Base-by-base conservation (phyloP, 805 yeast species). In the Ogataea pini region DNA sequence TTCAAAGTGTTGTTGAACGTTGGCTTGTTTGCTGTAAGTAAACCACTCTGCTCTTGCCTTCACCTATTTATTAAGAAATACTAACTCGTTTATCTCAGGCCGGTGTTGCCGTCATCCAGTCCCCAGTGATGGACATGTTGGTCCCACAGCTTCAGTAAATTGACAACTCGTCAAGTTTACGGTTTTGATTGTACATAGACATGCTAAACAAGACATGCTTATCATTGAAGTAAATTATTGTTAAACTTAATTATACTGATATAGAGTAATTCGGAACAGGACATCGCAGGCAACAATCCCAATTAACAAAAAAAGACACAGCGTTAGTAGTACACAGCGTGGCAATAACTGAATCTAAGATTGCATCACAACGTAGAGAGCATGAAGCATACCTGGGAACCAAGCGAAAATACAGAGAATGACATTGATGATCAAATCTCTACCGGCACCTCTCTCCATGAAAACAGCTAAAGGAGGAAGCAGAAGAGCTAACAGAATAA, bases 381-480 rank as follows among this genome's bases (percentile, higher is more conserved):
- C 92, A 64, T 85, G 89, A 57, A 86, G 69, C 69, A 85, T 85
- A 71, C 84, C 91, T 61, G 94, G 94, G 83, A 86, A 83, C 82
- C 83, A 82, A 56, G 74, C 68, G 65, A 78, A 83, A 58, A 73
- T 52, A 73, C 86, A 81, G 59, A 82, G 75, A 51, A 83, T 65
- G 56, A 83, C 62, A 74, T 84, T 85, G 63, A 86, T 76, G 67
- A 85, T 70, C 61, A 85, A 79, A 44, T 77, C 86, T 44, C 75
- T 71, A 55, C 86, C 80, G 56, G 80, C 74, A 52, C 92, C 94
- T 58, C 75, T 77, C 54, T 75, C 78, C 76, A 85, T 68, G 68
- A 80, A 85, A 54, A 86, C 94, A 29, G 91, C 87, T 58, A 86
- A 75, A 44, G 91, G 91, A 43, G 94, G 94, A 56, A 86, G 67